Evolutionary conservation across 2,329 filamentous ascomycete species (phyloP), one percentile per base, ranked within the genome.

Genomic region (Phialophora macrospora): DNA sequence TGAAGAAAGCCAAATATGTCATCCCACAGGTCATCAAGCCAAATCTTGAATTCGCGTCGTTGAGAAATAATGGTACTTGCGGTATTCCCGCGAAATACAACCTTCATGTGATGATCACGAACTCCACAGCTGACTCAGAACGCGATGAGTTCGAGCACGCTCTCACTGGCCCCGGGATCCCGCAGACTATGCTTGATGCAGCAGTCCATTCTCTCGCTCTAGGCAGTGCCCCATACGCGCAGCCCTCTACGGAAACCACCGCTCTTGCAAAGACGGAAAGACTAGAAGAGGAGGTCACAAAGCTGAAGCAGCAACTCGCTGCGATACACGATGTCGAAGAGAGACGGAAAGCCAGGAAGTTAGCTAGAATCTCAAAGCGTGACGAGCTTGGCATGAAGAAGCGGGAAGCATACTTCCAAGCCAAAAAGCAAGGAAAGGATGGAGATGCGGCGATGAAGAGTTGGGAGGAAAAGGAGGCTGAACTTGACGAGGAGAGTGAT

Each of bases 21-120:
- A 78, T 85, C 24, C 80, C 82, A 59, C 84, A 83, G 1, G 84
- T 97, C 26, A 83, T 94, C 66, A 97, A 97, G 80, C 94, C 94
- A n/a, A 77, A 78, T 67, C 79, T 80, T 69, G 73, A 76, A 8
- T 72, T 81, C 34, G 73, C 75, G 2, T 76, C 77, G 62, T 72
- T 73, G n/a, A 71, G 73, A 8, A 73, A 77, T 51, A 68, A 73
- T 28, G 79, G 78, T 41, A 70, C 75, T 22, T 65, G 66, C 11
- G 64, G 62, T 11, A 73, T 82, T 20, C 80, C 81, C 3, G 72
- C 75, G 9, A 78, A 78, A 38, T 83, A 83, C 67, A 73, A 74
- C 77, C 11, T 68, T 24, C 73, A 82, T 44, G 74, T 74, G 7
- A 77, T 78, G 26, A 77, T 71, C 48, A 79, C 81, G 61, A 76